phyloP scores from a whole-genome alignment of 495 filamentous ascomycete species.

The Penicillium malachiteum region DNA sequence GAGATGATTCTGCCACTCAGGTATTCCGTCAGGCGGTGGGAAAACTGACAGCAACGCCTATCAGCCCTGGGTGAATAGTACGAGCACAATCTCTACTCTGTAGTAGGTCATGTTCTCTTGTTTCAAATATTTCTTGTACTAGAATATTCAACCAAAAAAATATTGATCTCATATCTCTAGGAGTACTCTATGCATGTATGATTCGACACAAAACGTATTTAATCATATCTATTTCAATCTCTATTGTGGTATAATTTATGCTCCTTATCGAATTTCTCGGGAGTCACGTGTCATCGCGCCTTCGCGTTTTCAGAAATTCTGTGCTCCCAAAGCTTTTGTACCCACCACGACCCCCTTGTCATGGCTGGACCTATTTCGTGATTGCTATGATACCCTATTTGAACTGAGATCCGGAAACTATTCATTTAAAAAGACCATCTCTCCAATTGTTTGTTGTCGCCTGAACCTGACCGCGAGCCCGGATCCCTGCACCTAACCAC shows the following conservation, averaged over 20 bases:
- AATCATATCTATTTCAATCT: too few species aligned
- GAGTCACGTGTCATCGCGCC: slow-evolving; percentile 22
- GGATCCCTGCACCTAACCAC: slow-evolving; percentile 13
- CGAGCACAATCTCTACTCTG: too few species aligned
- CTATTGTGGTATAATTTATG: neutral
- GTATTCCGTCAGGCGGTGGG: too few species aligned
- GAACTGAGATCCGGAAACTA: neutral
- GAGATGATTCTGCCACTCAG: too few species aligned
- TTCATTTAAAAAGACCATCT: neutral
- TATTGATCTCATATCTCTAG: too few species aligned
- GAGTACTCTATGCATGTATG: too few species aligned
- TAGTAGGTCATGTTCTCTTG: too few species aligned
- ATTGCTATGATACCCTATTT: neutral
- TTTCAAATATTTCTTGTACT: too few species aligned
- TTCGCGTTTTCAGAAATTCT: slow-evolving; percentile 21
- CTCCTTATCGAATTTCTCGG: neutral
- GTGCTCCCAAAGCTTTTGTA: slow-evolving; percentile 5
- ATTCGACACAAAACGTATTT: too few species aligned
- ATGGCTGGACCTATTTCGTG: slow-evolving; percentile 5
- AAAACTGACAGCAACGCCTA: too few species aligned
- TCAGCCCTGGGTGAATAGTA: too few species aligned
- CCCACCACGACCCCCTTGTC: slow-evolving; percentile 1
- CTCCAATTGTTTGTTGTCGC: neutral
- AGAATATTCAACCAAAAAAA: too few species aligned
- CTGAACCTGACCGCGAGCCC: slow-evolving; percentile 13